These are phyloP conservation scores for Aureobasidium sp. DNA, from an alignment of 2,329 filamentous ascomycete species.

Conservation along the genomic window DNA sequence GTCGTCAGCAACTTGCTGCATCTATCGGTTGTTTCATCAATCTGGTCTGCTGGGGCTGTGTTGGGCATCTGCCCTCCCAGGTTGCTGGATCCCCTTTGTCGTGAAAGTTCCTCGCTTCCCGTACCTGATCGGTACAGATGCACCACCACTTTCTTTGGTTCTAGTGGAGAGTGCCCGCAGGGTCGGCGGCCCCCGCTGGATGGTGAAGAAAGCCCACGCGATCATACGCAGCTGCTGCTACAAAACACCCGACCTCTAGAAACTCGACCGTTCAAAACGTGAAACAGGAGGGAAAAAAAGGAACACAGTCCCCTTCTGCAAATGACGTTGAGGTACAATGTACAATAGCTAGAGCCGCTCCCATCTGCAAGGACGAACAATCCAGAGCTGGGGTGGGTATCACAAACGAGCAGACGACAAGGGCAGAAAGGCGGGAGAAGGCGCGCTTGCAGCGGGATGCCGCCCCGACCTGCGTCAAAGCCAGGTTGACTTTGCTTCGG, in stretches of 20 bases:
- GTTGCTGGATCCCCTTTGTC: constrained; percentile 3
- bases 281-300: background rate
- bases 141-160: background rate
- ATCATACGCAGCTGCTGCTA: background rate
- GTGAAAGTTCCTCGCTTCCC: constrained; percentile 8
- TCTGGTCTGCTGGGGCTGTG: constrained; percentile 7
- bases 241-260: background rate
- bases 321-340: constrained; percentile 3
- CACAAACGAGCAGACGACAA: constrained; percentile 3
- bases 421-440: constrained; percentile 15
- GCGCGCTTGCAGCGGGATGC: constrained; percentile 8
- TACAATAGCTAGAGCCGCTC: constrained; percentile 2
- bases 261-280: background rate
- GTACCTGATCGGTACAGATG: background rate
- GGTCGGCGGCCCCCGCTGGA: background rate
- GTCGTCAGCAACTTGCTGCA: constrained; percentile 1
- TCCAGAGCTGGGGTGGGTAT: constrained; percentile 5
- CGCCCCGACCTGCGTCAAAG: constrained; percentile 1
- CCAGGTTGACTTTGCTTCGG: background rate
- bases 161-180: constrained; percentile 1
- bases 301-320: background rate
- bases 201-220: constrained; percentile 1
- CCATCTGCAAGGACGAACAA: constrained; percentile 14
- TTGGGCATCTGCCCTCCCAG: constrained; percentile 6
- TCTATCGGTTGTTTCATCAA: constrained; percentile 8